Evolutionary conservation across 2,329 filamentous ascomycete genomes (phyloP).

Genomic region (Fusarium ambrosium): DNA sequence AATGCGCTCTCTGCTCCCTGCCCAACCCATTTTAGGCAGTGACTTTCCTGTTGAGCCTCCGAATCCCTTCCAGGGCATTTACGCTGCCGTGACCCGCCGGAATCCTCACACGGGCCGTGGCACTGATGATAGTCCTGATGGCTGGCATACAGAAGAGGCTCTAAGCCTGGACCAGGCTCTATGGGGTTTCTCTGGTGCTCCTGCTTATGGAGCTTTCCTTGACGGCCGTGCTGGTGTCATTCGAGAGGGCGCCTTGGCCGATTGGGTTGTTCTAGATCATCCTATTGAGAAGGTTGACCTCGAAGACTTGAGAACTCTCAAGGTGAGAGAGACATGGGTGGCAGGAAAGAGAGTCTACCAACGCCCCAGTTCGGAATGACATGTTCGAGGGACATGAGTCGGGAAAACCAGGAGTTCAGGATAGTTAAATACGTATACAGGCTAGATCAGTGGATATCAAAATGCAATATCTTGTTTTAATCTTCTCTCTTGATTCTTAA

Average conservation of each 20-base stretch:
- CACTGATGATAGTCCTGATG: slow-evolving; percentile 59
- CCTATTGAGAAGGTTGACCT: slow-evolving; percentile 64
- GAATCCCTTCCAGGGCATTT: slow-evolving; percentile 76
- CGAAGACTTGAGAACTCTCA: slow-evolving; percentile 66
- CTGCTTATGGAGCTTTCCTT: slow-evolving; percentile 71
- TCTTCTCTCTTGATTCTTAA: neutral
- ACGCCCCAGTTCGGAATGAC: slow-evolving; percentile 6
- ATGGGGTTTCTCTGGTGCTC: slow-evolving; percentile 71
- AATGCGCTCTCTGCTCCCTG: slow-evolving; percentile 71
- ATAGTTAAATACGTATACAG: neutral
- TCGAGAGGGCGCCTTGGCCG: slow-evolving; percentile 71
- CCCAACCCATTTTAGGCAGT: slow-evolving; percentile 71
- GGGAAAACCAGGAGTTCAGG: slow-evolving; percentile 4
- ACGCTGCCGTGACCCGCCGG: slow-evolving; percentile 74
- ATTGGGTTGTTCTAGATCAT: slow-evolving; percentile 78
- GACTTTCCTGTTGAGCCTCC: slow-evolving; percentile 81
- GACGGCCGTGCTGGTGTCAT: slow-evolving; percentile 72
- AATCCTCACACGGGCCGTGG: slow-evolving; percentile 69
- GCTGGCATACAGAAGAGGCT: slow-evolving; percentile 73
- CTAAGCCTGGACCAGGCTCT: slow-evolving; percentile 71
- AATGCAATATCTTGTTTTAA: neutral
- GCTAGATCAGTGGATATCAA: neutral
- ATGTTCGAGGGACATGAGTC: neutral
- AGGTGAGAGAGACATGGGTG: slow-evolving; percentile 77
- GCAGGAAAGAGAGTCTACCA: slow-evolving; percentile 66